Conservation (phyloP, 192 early-diverging fungal genomes). For the Piromyces finnis region DNA sequence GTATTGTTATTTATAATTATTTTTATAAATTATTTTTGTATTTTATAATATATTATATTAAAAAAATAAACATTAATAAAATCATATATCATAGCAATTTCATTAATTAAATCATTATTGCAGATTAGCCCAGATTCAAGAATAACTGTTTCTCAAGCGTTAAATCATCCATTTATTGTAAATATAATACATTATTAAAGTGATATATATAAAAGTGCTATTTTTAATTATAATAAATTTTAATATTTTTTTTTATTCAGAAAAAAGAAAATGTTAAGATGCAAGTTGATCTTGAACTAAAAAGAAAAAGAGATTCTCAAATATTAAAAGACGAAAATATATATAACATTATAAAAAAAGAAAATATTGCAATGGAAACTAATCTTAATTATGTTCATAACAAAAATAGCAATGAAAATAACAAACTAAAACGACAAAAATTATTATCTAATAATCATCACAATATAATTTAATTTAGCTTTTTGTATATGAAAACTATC, state of each 20-base stretch:
- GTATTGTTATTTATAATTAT: not conserved
- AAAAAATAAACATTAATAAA: no score
- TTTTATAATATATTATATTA: no score
- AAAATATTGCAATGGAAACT: not conserved
- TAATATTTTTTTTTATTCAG: not conserved
- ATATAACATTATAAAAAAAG: not conserved
- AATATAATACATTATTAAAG: not conserved
- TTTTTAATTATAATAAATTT: not conserved
- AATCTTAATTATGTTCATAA: not conserved
- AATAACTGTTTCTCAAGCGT: not conserved
- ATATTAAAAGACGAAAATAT: not conserved
- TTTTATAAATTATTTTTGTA: no score
- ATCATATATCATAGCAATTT: not conserved
- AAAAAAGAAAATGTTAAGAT: not conserved
- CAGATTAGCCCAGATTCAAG: not conserved
- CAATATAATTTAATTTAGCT: no score
- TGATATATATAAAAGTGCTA: no score
- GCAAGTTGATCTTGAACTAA: not conserved
- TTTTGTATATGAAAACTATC: no score
- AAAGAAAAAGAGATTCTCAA: not conserved
- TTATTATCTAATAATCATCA: not conserved
- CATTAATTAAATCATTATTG: not conserved
- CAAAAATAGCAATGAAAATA: not conserved
- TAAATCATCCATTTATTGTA: not conserved
- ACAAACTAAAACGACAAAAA: not conserved